Evolutionary conservation across 768 basidiomycete genomes (phyloP), one percentile per base, ranked within the genome.

Genomic region (Phaeolepiota aurea): DNA sequence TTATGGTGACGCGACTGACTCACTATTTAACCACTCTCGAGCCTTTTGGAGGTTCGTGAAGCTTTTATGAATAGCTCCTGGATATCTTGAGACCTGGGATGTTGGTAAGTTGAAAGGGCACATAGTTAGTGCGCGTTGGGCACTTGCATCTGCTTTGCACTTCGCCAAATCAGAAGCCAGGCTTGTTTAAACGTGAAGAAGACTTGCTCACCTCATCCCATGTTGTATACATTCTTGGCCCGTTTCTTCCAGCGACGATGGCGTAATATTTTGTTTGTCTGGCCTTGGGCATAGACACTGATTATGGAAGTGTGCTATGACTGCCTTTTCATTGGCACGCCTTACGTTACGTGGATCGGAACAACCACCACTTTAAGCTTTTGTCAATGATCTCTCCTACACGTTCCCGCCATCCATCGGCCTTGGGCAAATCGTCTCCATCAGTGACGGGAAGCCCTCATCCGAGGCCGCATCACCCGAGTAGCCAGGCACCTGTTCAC

Each of bases 131-230:
- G 5, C 9, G 12, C 14, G 5, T 20, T 28, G 19, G 18, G 16
- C 7, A 47, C 50, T 42, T 47, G 72, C 77, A 41, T 72, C 73
- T 10, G 54, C 53, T 22, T 65, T 69, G 45, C 75, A 76, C 77
- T 77, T 23, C 39, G 21, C 35, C 11, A 16, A 23, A 32, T 38
- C 15, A 39, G 16, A 25, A 19, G 2, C 14, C 10, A 31, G 18
- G 7, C 16, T n/a, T 35, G 16, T 18, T n/a, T 16, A 19, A 36
- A 2, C 9, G 12, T 41, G 25, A 40, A 11, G 34, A 31, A 12
- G 37, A 22, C 11, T 13, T 5, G 54, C 66, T 43, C 47, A 76
- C 82, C 62, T 81, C 74, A 18, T 72, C 66, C 82, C 82, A 84
- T 11, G 62, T 67, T 1, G 55, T 50, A 37, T 79, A 83, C 12